A percentile compares a stretch with the other conserved stretches of the same genome.
These are phyloP conservation scores for Cutaneotrichosporon spelunceum DNA, from an alignment of 1,284 basidiomycete genomes.

Conservation along the genomic window DNA sequence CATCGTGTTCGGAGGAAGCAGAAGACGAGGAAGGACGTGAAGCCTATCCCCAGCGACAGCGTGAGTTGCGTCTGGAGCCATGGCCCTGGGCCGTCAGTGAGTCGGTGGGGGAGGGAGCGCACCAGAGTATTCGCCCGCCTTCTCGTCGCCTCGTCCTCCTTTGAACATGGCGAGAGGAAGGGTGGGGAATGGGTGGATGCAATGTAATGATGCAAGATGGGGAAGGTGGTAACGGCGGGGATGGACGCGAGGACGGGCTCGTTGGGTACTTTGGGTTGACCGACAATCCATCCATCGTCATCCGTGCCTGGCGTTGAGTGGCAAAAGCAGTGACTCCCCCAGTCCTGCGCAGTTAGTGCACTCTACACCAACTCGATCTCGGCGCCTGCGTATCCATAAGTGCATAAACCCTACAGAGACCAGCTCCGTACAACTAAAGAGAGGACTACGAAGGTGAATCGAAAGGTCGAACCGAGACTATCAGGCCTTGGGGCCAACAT, in stretches of 20 bases:
- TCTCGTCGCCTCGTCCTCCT: constrained; percentile 7
- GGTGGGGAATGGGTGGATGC: neutral
- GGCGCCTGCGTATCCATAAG: neutral
- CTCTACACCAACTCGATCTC: neutral
- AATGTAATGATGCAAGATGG: neutral
- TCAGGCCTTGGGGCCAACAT: constrained; percentile 26
- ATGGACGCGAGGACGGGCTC: neutral
- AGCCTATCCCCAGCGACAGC: constrained; percentile 73
- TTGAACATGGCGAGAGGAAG: constrained; percentile 2
- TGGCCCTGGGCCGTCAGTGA: constrained; percentile 7
- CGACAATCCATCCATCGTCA: neutral
- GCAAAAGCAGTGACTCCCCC: too few relatives aligned
- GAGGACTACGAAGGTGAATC: neutral
- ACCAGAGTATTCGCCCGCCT: constrained; percentile 10
- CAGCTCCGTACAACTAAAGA: neutral
- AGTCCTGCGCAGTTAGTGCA: too few relatives aligned
- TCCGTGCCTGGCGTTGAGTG: too few relatives aligned
- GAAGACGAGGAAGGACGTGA: constrained; percentile 78
- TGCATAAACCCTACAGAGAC: neutral
- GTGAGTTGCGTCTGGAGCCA: constrained; percentile 77
- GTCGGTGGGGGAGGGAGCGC: neutral
- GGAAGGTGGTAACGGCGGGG: neutral
- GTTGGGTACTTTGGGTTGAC: too few relatives aligned
- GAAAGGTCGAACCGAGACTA: neutral
- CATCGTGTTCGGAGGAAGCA: constrained; percentile 80